These are phyloP conservation scores for Epichloe sp. DNA, from an alignment of 2,329 filamentous ascomycete genomes.

Conservation along the genomic window DNA sequence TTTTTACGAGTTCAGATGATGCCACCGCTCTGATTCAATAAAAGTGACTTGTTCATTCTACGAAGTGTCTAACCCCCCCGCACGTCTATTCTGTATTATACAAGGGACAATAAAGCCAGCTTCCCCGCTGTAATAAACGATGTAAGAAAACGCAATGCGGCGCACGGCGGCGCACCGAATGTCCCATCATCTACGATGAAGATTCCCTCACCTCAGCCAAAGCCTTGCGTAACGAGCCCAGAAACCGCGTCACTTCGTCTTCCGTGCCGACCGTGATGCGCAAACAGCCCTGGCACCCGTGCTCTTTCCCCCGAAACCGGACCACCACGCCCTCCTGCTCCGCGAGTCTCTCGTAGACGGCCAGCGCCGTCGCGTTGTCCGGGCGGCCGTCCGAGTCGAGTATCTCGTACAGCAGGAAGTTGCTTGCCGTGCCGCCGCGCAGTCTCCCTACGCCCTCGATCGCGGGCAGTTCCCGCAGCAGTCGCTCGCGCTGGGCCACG, in stretches of 20 bases:
- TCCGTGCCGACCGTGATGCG: constrained; percentile 89
- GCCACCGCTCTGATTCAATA: background rate
- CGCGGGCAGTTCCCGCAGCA: constrained; percentile 59
- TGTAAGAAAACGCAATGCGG: too few species aligned
- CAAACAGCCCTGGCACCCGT: constrained; percentile 77
- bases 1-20: background rate
- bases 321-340: constrained; percentile 85
- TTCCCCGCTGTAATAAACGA: too few species aligned
- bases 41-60: too few species aligned
- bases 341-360: constrained; percentile 73
- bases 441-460: constrained; percentile 71
- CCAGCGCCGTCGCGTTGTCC: constrained; percentile 64
- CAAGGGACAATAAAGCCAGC: too few species aligned
- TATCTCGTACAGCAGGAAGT: constrained; percentile 87
- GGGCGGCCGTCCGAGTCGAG: constrained; percentile 59
- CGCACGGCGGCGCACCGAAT: background rate
- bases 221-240: constrained; percentile 49
- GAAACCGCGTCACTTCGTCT: constrained; percentile 66
- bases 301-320: constrained; percentile 88
- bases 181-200: background rate
- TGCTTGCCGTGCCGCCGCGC: constrained; percentile 66
- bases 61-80: too few species aligned
- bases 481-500: constrained; percentile 59
- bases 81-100: too few species aligned
- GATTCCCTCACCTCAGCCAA: constrained; percentile 29